Percentiles rank a stretch among this genome's conserved stretches.
Evolutionary conservation across 2,329 filamentous ascomycete species (phyloP).

Genomic region (Magnaporthales sp.): DNA sequence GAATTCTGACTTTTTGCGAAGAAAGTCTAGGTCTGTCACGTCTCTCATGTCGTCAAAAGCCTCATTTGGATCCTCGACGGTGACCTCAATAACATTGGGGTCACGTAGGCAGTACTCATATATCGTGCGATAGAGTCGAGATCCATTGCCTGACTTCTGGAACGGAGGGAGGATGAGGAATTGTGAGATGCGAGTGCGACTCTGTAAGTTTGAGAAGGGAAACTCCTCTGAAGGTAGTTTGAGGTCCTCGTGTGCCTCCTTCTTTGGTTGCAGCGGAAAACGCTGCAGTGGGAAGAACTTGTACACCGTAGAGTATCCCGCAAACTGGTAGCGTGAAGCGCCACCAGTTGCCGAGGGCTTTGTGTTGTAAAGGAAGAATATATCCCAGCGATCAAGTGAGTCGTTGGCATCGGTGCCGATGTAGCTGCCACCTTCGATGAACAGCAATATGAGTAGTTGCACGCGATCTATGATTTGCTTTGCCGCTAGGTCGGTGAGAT

Average conservation of each 20-base stretch:
- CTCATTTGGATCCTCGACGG: slow-evolving; percentile 89
- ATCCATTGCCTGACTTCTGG: slow-evolving; percentile 72
- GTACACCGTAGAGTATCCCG: slow-evolving; percentile 87
- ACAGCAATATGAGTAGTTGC: slow-evolving; percentile 75
- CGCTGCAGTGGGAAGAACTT: slow-evolving; percentile 60
- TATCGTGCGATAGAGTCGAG: slow-evolving; percentile 72
- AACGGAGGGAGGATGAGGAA: slow-evolving; percentile 87
- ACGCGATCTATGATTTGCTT: slow-evolving; percentile 68
- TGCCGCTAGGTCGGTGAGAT: slow-evolving; percentile 59
- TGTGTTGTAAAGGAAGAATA: slow-evolving; percentile 73
- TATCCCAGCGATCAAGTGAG: slow-evolving; percentile 72
- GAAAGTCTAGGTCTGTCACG: slow-evolving; percentile 58
- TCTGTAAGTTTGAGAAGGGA: slow-evolving; percentile 54
- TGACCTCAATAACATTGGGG: slow-evolving; percentile 68
- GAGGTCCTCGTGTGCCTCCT: slow-evolving; percentile 24
- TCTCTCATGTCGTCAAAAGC: slow-evolving; percentile 75
- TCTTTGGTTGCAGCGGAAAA: slow-evolving; percentile 21
- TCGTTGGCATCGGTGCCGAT: slow-evolving; percentile 57
- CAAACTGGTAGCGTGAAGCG: slow-evolving; percentile 55
- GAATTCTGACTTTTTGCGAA: slow-evolving; percentile 53
- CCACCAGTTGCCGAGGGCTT: slow-evolving; percentile 25
- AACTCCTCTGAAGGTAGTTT: slow-evolving; percentile 23
- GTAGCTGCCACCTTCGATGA: slow-evolving; percentile 85
- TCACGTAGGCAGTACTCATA: slow-evolving; percentile 61
- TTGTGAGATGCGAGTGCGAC: slow-evolving; percentile 80